A percentile compares a stretch with the other conserved stretches of the same genome.
Evolutionary conservation across 2,329 filamentous ascomycete species (phyloP).

Genomic region (Aspergillus quadricinctus): DNA sequence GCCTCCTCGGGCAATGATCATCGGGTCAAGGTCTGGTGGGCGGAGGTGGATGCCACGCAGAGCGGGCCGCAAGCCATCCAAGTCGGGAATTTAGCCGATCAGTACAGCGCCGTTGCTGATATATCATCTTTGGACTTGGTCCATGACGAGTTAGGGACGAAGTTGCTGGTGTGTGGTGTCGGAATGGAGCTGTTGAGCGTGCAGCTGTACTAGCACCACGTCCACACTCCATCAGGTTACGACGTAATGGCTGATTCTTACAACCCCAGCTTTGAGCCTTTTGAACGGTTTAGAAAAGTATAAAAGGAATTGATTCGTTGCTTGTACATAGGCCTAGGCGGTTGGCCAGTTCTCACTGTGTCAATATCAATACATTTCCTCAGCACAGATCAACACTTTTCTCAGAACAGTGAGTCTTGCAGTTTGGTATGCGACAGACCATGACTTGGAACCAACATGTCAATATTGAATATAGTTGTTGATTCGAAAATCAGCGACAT

Average conservation of each 20-base stretch:
- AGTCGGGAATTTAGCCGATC: slow-evolving; percentile 24
- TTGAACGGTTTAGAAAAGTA: not conserved
- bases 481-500: too few species aligned
- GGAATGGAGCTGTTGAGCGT: slow-evolving; percentile 45
- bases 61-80: slow-evolving; percentile 17
- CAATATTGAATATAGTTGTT: too few species aligned
- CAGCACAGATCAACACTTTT: not conserved
- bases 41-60: slow-evolving; percentile 25
- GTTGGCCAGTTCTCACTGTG: not conserved
- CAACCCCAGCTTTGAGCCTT: not conserved
- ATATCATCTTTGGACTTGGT: slow-evolving; percentile 48
- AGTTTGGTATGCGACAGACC: too few species aligned
- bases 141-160: slow-evolving; percentile 7
- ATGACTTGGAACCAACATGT: too few species aligned
- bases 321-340: not conserved
- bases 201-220: slow-evolving; percentile 1
- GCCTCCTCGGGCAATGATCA: slow-evolving; percentile 45
- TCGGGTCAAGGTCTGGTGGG: slow-evolving; percentile 41
- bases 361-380: not conserved
- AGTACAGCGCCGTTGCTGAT: slow-evolving; percentile 52
- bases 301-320: not conserved
- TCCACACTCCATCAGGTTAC: not conserved
- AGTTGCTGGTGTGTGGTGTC: slow-evolving; percentile 45
- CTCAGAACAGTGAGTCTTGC: too few species aligned
- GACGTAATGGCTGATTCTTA: slow-evolving; percentile 13